A percentile compares a stretch with the other conserved stretches of the same genome.
Evolutionary conservation across 345 rosid species (phyloP).

Genomic region (Ceriops decandra): DNA sequence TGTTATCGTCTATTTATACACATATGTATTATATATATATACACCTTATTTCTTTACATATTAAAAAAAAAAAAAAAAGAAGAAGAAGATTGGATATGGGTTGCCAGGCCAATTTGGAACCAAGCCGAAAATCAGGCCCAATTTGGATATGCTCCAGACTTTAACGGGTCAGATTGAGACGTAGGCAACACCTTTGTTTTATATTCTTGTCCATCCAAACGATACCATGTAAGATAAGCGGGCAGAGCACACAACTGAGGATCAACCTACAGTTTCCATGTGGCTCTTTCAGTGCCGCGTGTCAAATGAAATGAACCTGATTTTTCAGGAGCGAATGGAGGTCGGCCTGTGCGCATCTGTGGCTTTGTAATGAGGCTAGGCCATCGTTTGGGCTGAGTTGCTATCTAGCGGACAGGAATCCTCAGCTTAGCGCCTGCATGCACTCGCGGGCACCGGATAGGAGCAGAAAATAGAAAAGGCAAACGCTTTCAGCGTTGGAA

Average conservation of each 20-base stretch:
- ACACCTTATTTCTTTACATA: too few species aligned
- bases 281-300: background rate
- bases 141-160: too few species aligned
- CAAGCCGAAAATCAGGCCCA: too few species aligned
- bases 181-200: too few species aligned
- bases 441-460: background rate
- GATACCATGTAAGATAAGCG: too few species aligned
- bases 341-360: background rate
- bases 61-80: too few species aligned
- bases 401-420: background rate
- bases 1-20: too few species aligned
- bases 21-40: too few species aligned
- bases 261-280: background rate
- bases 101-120: too few species aligned
- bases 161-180: too few species aligned
- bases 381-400: background rate
- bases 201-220: too few species aligned
- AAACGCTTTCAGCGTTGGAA: conserved; percentile 14
- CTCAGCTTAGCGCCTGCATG: background rate
- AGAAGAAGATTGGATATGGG: too few species aligned
- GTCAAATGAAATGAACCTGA: background rate
- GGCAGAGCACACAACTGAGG: background rate
- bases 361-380: background rate
- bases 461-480: conserved; percentile 7
- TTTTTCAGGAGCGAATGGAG: background rate